Evolutionary conservation across 2,329 filamentous ascomycete genomes (phyloP), one percentile per base, ranked within the genome.

Genomic region (Rosellinia necatrix): DNA sequence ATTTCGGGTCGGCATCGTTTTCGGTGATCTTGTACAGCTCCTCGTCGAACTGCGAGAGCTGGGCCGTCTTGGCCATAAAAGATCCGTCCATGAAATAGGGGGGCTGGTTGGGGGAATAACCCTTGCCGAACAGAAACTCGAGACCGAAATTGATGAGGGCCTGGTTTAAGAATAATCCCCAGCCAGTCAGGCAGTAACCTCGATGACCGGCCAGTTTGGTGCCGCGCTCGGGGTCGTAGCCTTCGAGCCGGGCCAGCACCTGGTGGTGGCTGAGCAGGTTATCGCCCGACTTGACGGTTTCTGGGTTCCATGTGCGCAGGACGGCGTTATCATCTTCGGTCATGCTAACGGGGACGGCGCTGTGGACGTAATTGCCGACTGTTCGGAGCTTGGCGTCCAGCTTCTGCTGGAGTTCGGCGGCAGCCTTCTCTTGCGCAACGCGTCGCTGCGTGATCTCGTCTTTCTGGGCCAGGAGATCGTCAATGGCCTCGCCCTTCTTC

Each of bases 41-140:
- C 73, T 97, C 94, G 70, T 99, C 94, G 69, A 99, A 99, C 15
- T 97, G 90, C 65, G 94, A 92, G 22, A 99, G 85, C 76, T 99
- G 94, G 2, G 94, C 94, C 0, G 94, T 99, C 81, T 97, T 97
- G 58, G 52, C 92, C 94, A 99, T 99, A 73, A 91, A 88, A 47
- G 96, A 90, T 74, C 90, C 90, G 61, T 93, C 83, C 90, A 97
- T 96, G 80, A 99, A 96, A 70, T 91, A 92, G 1, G 92, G 92
- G 1, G 93, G 89, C 70, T 94, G 90, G 63, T 93, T 85, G 6
- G 90, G 87, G 25, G 83, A 91, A 75, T 92, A 96, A 53, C 89
- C 92, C 74, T 88, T 89, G 67, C 84, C 80, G 73, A 85, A 85
- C 52, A 97, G 85, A 73, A 96, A 97, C 69, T 96, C 89, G 43